Percentiles rank a stretch among this genome's conserved stretches.
These are phyloP conservation scores for Coniella lustricola DNA, from an alignment of 2,329 filamentous ascomycete species.

Conservation along the genomic window DNA sequence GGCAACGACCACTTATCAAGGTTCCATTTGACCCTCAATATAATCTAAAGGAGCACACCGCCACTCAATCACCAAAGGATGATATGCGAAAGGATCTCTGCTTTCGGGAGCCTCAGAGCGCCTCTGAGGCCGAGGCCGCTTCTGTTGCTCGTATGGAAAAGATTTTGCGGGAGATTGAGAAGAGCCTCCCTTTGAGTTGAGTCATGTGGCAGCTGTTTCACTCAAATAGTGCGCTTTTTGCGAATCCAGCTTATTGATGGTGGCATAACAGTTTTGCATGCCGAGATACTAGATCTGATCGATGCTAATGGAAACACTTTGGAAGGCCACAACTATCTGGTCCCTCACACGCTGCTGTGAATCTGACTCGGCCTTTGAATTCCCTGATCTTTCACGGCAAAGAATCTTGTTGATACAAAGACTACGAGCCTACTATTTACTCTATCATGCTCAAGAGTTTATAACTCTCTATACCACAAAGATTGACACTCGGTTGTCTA, in stretches of 20 bases:
- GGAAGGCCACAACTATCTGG: too few species aligned
- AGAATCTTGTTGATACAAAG: too few species aligned
- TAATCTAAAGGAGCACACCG: not conserved
- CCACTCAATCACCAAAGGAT: not conserved
- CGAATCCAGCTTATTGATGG: too few species aligned
- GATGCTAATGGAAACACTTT: too few species aligned
- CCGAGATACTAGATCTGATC: too few species aligned
- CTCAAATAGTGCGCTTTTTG: not conserved
- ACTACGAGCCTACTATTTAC: not conserved
- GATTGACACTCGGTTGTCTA: too few species aligned
- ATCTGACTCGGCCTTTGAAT: too few species aligned
- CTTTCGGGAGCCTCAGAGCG: slow-evolving; percentile 2
- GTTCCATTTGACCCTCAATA: slow-evolving; percentile 6
- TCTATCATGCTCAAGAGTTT: too few species aligned
- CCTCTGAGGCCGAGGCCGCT: not conserved
- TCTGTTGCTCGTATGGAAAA: slow-evolving; percentile 4
- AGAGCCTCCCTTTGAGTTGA: not conserved
- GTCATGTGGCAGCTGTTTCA: not conserved
- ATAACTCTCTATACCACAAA: too few species aligned
- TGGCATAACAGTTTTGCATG: too few species aligned
- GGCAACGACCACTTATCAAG: not conserved
- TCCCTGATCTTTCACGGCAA: too few species aligned
- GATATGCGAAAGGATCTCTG: slow-evolving; percentile 2
- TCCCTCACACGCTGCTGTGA: too few species aligned
- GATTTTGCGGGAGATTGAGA: slow-evolving; percentile 2